A percentile compares a stretch with the other conserved stretches of the same genome.
phyloP scores from a whole-genome alignment of 495 filamentous ascomycete genomes.

The Aspergillus asperescens region DNA sequence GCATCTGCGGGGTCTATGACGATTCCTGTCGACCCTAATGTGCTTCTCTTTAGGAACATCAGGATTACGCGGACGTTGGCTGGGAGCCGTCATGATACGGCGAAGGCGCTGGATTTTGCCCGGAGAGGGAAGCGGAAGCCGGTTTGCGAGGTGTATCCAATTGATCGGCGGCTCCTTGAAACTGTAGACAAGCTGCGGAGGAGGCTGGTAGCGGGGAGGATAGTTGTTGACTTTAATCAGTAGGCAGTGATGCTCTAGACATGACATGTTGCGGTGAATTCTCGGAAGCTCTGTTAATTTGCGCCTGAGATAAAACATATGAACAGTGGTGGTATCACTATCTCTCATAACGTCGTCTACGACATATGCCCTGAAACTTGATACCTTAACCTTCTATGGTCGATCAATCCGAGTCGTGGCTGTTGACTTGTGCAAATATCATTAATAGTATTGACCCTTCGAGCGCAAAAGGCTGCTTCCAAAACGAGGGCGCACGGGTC shows the following conservation, averaged over 20 bases:
- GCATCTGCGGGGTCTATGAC: slow-evolving; percentile 27
- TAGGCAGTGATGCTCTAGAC: no score
- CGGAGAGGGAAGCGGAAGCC: slow-evolving; percentile 37
- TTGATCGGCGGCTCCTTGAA: slow-evolving; percentile 34
- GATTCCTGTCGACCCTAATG: slow-evolving; percentile 39
- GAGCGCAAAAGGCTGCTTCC: slow-evolving; percentile 2
- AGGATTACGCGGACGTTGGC: slow-evolving; percentile 44
- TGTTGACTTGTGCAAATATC: slow-evolving; percentile 10
- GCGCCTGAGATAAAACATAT: no score
- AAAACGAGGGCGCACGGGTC: slow-evolving; percentile 8
- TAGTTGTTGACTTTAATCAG: slow-evolving; percentile 47
- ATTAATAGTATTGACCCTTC: slow-evolving; percentile 11
- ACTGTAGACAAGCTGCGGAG: slow-evolving; percentile 36
- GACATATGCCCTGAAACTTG: no score
- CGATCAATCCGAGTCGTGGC: neutral
- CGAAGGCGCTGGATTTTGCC: slow-evolving; percentile 43
- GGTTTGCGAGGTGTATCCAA: slow-evolving; percentile 39
- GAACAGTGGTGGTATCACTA: no score
- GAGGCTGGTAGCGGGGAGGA: slow-evolving; percentile 44
- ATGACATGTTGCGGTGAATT: no score
- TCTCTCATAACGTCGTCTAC: no score
- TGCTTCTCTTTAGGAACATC: slow-evolving; percentile 41
- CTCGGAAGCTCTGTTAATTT: no score
- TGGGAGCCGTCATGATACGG: slow-evolving; percentile 43
- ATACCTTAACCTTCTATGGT: no score